phyloP scores from a whole-genome alignment of 2,329 filamentous ascomycete species.

The Chrysoporthe austroafricana region DNA sequence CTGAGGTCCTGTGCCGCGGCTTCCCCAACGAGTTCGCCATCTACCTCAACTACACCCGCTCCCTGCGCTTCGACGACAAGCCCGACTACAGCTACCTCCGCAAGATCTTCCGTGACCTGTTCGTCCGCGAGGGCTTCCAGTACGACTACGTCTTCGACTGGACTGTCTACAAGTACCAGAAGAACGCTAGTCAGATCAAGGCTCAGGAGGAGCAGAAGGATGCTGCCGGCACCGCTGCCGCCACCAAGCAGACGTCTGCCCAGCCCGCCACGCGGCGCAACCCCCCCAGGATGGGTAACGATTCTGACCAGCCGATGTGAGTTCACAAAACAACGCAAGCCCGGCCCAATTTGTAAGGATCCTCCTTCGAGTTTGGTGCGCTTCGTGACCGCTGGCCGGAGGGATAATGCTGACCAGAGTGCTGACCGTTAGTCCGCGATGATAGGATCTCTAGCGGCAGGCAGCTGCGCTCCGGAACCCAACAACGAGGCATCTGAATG shows the following conservation, averaged over 20 bases:
- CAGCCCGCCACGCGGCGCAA: conserved; percentile 71
- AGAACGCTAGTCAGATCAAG: conserved; percentile 94
- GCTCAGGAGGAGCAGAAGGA: conserved; percentile 78
- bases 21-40: conserved; percentile 99
- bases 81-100: conserved; percentile 99
- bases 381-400: conserved; percentile 72
- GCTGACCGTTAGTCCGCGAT: conserved; percentile 84
- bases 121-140: conserved; percentile 98
- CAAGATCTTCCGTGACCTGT: conserved; percentile 99
- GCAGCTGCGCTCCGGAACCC: conserved; percentile 77
- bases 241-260: conserved; percentile 63
- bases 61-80: conserved; percentile 98
- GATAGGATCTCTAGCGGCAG: conserved; percentile 53
- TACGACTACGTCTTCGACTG: conserved; percentile 99
- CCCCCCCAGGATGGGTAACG: conserved; percentile 69
- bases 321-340: conserved; percentile 61
- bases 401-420: conserved; percentile 75
- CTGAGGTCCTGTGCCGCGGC: conserved; percentile 96
- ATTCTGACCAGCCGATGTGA: conserved; percentile 63
- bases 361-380: conserved; percentile 85
- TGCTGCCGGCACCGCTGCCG: conserved; percentile 63
- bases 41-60: conserved; percentile 98
- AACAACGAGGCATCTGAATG: conserved; percentile 52
- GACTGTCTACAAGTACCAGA: conserved; percentile 99
- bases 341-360: conserved; percentile 77